A percentile compares a stretch with the other conserved stretches of the same genome.
Evolutionary conservation across 2,329 filamentous ascomycete species (phyloP).

Genomic region (Ophiocordyceps camponoti-saundersi): DNA sequence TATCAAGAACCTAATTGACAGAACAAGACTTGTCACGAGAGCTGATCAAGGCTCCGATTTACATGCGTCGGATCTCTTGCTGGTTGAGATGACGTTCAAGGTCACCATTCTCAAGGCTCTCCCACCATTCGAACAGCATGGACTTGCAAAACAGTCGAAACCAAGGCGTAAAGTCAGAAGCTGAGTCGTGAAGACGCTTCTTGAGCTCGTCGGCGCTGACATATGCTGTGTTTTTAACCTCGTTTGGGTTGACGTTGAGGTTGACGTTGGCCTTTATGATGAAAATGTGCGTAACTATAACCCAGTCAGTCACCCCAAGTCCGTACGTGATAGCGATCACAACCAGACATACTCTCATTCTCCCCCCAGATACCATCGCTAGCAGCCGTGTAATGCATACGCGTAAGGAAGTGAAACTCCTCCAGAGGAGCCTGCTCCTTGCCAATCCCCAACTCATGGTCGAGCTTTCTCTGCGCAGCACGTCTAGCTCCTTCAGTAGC

Average conservation of each 20-base stretch:
- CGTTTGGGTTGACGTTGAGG: constrained; percentile 67
- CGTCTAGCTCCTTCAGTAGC: constrained; percentile 76
- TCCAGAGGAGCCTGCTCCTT: constrained; percentile 76
- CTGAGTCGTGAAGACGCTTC: constrained; percentile 65
- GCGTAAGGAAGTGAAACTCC: constrained; percentile 81
- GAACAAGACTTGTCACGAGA: no score
- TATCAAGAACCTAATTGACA: no score
- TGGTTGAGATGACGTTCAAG: constrained; percentile 78
- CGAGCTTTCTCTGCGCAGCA: constrained; percentile 81
- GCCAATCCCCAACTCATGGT: constrained; percentile 90
- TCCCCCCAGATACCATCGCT: constrained; percentile 98
- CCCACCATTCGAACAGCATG: constrained; percentile 98
- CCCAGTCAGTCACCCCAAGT: no score
- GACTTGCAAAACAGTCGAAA: constrained; percentile 98
- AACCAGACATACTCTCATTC: no score
- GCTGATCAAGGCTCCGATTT: neutral
- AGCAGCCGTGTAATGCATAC: constrained; percentile 95
- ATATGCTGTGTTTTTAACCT: constrained; percentile 72
- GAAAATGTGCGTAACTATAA: constrained; percentile 89
- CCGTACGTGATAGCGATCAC: no score
- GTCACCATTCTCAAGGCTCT: constrained; percentile 53
- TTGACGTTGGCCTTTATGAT: constrained; percentile 94
- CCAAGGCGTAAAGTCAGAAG: constrained; percentile 86
- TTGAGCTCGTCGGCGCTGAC: constrained; percentile 71
- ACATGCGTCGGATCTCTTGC: constrained; percentile 75